Percentiles rank a stretch among this genome's conserved stretches.
Evolutionary conservation across 179 eudicot species (phyloP).

Genomic region (Beta macrorhiza): DNA sequence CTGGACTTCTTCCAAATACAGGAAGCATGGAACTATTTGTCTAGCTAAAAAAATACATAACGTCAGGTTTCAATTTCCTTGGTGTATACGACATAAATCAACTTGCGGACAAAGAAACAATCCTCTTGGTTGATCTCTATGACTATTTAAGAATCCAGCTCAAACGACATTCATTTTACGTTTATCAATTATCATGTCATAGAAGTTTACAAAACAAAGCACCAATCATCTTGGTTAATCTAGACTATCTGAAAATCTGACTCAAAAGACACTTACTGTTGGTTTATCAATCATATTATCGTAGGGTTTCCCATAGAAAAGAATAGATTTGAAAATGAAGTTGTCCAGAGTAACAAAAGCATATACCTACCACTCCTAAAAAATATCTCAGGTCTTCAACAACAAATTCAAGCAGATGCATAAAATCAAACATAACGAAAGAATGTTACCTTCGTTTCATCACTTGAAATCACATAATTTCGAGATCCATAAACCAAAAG

Average conservation of each 20-base stretch:
- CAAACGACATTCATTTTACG: neutral
- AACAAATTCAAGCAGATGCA: neutral
- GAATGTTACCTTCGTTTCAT: slow-evolving; percentile 36
- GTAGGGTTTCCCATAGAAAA: too few species aligned
- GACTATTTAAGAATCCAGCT: neutral
- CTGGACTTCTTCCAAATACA: neutral
- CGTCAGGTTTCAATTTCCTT: too few species aligned
- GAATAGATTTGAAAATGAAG: neutral
- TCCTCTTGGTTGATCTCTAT: neutral
- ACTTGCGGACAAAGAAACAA: neutral
- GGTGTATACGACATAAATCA: neutral
- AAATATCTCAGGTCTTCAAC: neutral
- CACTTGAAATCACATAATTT: slow-evolving; percentile 44
- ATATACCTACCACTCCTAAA: neutral
- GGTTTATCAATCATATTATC: too few species aligned
- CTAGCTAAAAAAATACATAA: neutral
- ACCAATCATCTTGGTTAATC: neutral
- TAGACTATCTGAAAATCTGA: neutral
- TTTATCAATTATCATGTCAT: neutral
- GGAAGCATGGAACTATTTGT: neutral
- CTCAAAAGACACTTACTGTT: too few species aligned
- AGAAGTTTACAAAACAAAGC: neutral
- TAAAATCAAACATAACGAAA: neutral
- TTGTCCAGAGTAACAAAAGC: neutral
- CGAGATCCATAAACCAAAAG: slow-evolving; percentile 44